Conservation (phyloP, 805 yeast genomes). For the Candida rishiriensis region DNA sequence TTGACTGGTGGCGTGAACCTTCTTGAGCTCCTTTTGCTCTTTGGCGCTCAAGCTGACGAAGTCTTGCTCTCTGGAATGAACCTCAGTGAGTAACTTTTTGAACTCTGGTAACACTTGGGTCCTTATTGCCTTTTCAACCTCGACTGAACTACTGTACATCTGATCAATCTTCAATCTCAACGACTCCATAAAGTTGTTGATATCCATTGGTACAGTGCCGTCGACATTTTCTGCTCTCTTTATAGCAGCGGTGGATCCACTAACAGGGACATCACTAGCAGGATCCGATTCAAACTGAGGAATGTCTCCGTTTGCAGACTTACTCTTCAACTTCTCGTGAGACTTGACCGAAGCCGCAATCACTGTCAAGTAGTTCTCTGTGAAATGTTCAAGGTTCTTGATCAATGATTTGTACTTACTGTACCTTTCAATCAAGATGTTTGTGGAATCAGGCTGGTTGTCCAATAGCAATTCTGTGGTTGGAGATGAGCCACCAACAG, state of each 20-base stretch:
- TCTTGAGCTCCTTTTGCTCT: slow-evolving; percentile 36
- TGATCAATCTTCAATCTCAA: slow-evolving; percentile 26
- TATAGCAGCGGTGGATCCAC: slow-evolving; percentile 19
- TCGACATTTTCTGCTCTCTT: slow-evolving; percentile 2
- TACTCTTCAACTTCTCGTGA: slow-evolving; percentile 23
- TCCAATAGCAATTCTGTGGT: slow-evolving; percentile 8
- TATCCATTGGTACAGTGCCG: slow-evolving; percentile 7
- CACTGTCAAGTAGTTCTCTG: slow-evolving; percentile 22
- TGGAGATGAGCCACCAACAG: background rate
- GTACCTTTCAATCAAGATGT: slow-evolving; percentile 22
- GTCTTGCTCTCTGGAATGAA: slow-evolving; percentile 40
- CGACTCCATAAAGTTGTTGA: slow-evolving; percentile 27
- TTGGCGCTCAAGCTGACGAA: slow-evolving; percentile 32
- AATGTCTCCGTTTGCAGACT: slow-evolving; percentile 12
- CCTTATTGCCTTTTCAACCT: slow-evolving; percentile 36
- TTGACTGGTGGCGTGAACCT: slow-evolving; percentile 29
- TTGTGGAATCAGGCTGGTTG: slow-evolving; percentile 24
- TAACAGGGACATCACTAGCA: slow-evolving; percentile 17
- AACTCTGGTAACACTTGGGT: slow-evolving; percentile 39
- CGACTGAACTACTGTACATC: slow-evolving; percentile 31
- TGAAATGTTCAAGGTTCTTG: slow-evolving; percentile 20
- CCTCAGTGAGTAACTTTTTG: slow-evolving; percentile 35
- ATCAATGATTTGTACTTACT: slow-evolving; percentile 25
- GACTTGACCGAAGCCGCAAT: slow-evolving; percentile 18
- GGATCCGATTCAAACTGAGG: slow-evolving; percentile 30